A percentile compares a stretch with the other conserved stretches of the same genome.
phyloP scores from a whole-genome alignment of 768 basidiomycete genomes.

The Amylocystis lapponica region DNA sequence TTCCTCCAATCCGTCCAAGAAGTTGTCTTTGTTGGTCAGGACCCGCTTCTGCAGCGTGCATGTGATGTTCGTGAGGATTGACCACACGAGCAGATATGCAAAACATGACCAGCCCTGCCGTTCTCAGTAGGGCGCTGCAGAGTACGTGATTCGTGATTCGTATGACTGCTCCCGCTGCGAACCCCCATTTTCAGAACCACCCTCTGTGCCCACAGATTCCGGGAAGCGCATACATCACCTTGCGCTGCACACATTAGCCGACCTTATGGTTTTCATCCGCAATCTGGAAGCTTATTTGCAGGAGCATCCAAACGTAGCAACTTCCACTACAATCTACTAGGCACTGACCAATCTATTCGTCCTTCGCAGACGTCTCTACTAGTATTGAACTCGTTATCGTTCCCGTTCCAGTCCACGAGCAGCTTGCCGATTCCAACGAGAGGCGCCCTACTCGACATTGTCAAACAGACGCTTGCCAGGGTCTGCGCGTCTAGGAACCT shows the following conservation, averaged over 20 bases:
- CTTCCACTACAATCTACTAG: too few relatives aligned
- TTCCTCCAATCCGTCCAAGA: conserved; percentile 44
- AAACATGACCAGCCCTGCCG: conserved; percentile 37
- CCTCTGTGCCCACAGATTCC: conserved; percentile 10
- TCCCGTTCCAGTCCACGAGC: conserved; percentile 52
- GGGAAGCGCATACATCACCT: conserved; percentile 33
- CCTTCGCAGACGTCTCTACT: conserved; percentile 47
- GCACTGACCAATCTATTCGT: background rate
- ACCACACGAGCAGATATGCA: conserved; percentile 40
- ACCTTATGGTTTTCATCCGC: conserved; percentile 54
- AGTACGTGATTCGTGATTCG: conserved; percentile 11
- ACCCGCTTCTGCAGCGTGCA: conserved; percentile 1
- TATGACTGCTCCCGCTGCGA: background rate
- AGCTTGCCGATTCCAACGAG: conserved; percentile 34
- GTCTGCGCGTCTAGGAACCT: conserved; percentile 42
- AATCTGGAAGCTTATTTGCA: conserved; percentile 44
- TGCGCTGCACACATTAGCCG: conserved; percentile 41
- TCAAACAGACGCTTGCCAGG: conserved; percentile 49
- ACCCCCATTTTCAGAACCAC: conserved; percentile 5
- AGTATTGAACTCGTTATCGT: conserved; percentile 62
- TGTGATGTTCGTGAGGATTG: conserved; percentile 2
- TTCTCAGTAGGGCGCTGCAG: conserved; percentile 24
- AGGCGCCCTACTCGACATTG: conserved; percentile 39
- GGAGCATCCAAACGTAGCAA: conserved; percentile 40
- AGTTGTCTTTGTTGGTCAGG: conserved; percentile 63